Conservation (phyloP, 768 basidiomycete genomes). For the Termitomyces sp. region DNA sequence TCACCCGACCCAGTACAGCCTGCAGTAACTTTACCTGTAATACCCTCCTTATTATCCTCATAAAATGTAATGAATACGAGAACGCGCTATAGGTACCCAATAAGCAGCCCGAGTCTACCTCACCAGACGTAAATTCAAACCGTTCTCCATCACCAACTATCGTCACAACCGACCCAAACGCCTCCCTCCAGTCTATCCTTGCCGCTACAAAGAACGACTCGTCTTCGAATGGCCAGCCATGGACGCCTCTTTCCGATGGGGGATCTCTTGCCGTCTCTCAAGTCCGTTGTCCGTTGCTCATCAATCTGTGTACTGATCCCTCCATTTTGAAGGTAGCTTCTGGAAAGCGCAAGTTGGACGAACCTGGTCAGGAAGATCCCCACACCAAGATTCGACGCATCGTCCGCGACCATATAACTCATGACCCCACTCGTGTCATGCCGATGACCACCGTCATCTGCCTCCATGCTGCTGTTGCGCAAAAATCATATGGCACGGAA, state of each 20-base stretch:
- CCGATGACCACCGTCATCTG: conserved; percentile 91
- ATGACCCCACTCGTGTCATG: conserved; percentile 69
- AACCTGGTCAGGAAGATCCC: conserved; percentile 54
- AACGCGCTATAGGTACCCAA: conserved; percentile 25
- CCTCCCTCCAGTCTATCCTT: conserved; percentile 46
- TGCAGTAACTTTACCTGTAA: conserved; percentile 26
- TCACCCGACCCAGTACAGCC: conserved; percentile 13
- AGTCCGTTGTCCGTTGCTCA: conserved; percentile 22
- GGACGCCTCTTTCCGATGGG: conserved; percentile 29
- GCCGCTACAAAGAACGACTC: conserved; percentile 43
- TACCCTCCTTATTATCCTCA: conserved; percentile 20
- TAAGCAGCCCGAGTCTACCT: conserved; percentile 19
- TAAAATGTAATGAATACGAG: conserved; percentile 19
- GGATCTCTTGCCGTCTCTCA: conserved; percentile 26
- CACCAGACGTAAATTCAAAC: conserved; percentile 11
- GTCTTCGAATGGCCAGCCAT: conserved; percentile 34
- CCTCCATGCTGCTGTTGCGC: conserved; percentile 88
- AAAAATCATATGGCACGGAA: conserved; percentile 95
- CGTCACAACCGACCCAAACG: conserved; percentile 34
- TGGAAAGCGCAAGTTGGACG: conserved; percentile 74
- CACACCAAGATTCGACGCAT: conserved; percentile 82
- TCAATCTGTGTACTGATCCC: background rate
- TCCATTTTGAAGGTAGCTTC: conserved; percentile 30
- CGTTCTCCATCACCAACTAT: conserved; percentile 22
- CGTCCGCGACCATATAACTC: conserved; percentile 75